Evolutionary conservation across 139 green algal genomes (phyloP).

Genomic region (Closterium sp.): DNA sequence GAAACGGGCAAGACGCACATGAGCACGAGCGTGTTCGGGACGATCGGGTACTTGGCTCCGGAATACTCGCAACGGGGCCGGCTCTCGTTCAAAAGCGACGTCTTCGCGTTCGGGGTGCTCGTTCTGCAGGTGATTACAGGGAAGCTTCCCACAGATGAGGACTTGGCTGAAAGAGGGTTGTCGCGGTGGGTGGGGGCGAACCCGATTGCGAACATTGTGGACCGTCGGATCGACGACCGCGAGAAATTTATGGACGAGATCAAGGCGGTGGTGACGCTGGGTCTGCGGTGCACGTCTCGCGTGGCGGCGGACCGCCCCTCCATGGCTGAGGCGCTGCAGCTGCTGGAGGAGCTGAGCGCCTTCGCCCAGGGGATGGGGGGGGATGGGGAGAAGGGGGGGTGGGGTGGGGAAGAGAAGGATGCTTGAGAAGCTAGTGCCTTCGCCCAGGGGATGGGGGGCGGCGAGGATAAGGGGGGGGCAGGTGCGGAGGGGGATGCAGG

Average conservation of each 20-base stretch:
- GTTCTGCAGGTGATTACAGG: constrained; percentile 18
- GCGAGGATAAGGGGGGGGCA: background rate
- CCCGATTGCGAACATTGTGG: background rate
- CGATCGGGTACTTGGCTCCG: constrained; percentile 12
- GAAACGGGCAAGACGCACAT: constrained; percentile 13
- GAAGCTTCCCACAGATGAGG: background rate
- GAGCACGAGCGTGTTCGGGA: background rate
- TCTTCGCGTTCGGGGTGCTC: constrained; percentile 11
- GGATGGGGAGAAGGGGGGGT: background rate
- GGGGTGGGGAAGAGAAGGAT: too few species aligned
- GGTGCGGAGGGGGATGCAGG: too few species aligned
- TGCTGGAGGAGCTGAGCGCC: background rate
- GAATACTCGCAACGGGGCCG: background rate
- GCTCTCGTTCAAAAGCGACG: background rate
- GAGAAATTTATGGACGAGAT: background rate
- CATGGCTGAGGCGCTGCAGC: background rate
- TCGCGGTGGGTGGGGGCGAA: background rate
- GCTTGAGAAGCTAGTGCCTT: background rate
- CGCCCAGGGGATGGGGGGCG: background rate
- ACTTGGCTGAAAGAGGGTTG: background rate
- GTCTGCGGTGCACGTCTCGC: background rate
- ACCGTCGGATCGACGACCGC: background rate
- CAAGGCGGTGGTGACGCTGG: constrained; percentile 16
- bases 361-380: background rate
- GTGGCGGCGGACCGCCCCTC: background rate